Evolutionary conservation across 768 basidiomycete species (phyloP).

Genomic region (Trametes cubensis): DNA sequence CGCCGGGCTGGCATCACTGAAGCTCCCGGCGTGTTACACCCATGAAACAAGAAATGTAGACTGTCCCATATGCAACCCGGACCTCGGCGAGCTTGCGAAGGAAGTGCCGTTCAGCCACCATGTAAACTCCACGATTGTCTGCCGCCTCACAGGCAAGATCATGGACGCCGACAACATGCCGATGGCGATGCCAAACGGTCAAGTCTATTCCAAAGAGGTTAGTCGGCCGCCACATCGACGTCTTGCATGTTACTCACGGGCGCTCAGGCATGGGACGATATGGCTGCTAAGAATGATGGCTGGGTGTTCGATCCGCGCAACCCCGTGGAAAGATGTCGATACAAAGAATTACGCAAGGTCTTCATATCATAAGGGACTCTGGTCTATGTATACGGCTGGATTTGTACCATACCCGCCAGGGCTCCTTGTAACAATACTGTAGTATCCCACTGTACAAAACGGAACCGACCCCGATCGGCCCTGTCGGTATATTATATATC

Average conservation of each 20-base stretch:
- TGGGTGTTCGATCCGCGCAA: conserved; percentile 82
- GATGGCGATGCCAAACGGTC: conserved; percentile 81
- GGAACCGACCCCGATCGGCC: too few relatives aligned
- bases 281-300: conserved; percentile 80
- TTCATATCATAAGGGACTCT: conserved; percentile 72
- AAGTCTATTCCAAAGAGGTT: conserved; percentile 93
- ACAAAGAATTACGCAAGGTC: conserved; percentile 77
- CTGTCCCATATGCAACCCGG: conserved; percentile 89
- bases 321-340: conserved; percentile 61
- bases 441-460: background rate
- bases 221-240: background rate
- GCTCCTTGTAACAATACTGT: conserved; percentile 1
- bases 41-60: conserved; percentile 68
- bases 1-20: conserved; percentile 89
- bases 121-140: conserved; percentile 94
- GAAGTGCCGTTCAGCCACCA: conserved; percentile 94
- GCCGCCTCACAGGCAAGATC: conserved; percentile 85
- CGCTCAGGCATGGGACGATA: conserved; percentile 77
- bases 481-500: too few relatives aligned
- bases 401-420: background rate
- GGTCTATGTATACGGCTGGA: background rate
- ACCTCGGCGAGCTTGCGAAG: conserved; percentile 72
- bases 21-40: conserved; percentile 82
- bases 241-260: conserved; percentile 23
- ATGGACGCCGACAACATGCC: conserved; percentile 96